A percentile compares a stretch with the other conserved stretches of the same genome.
phyloP scores from a whole-genome alignment of 305 asterid species.

The Rubia occidens region DNA sequence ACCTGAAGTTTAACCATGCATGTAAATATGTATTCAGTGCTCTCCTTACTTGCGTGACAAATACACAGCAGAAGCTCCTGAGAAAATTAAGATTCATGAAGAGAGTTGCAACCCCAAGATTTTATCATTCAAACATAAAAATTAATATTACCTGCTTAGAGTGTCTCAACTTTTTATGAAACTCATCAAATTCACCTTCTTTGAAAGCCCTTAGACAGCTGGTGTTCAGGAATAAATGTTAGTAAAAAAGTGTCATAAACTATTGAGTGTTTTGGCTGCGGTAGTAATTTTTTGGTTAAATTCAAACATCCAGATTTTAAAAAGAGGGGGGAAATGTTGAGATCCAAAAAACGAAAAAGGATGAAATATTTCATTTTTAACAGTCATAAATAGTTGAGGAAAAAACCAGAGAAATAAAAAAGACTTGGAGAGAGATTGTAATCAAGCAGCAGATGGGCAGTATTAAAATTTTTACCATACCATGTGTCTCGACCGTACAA shows the following conservation, averaged over 20 bases:
- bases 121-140: conserved; percentile 1
- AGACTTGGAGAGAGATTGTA: too few relatives aligned
- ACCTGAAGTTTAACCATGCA: conserved; percentile 89
- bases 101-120: background rate
- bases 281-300: background rate
- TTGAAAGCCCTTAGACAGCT: conserved; percentile 84
- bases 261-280: background rate
- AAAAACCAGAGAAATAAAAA: too few relatives aligned
- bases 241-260: background rate
- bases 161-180: conserved; percentile 46
- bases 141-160: conserved; percentile 58
- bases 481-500: background rate
- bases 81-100: conserved; percentile 15
- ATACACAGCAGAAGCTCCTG: conserved; percentile 86
- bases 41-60: conserved; percentile 81
- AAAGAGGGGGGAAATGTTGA: background rate
- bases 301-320: background rate
- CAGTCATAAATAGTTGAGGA: background rate
- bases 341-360: background rate
- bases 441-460: background rate
- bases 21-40: conserved; percentile 77
- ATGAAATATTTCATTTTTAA: background rate
- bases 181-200: conserved; percentile 71
- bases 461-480: background rate
- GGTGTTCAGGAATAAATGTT: conserved; percentile 28